Base-by-base conservation (phyloP, 116 monocot species). In the Zostera marina region DNA sequence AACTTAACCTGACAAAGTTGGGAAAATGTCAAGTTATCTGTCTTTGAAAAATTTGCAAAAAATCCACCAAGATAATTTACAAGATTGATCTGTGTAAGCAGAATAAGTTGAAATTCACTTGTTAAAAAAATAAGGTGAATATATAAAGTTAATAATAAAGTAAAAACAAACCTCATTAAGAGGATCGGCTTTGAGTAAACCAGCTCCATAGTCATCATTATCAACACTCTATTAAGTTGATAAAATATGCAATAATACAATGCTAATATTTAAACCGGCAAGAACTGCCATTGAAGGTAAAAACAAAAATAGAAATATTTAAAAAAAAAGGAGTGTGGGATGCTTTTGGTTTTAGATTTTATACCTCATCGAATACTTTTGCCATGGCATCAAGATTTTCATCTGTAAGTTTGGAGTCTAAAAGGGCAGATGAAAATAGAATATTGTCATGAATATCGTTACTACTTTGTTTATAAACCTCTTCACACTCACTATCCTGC, bases 401-500 rank as follows among this genome's bases (percentile, higher is more conserved):
- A 15, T 60, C 60, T 38, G 91, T 71, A 63, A 76, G 70, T 41
- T 59, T 71, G 68, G 40, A 21, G 67, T 74, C 68, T 56, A 79
- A 68, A 7, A 75, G 66, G 32, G 24, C 70, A n/a, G 82, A 69
- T 51, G 83, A 82, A 62, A 74, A 68, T 26, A 81, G 42, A 41
- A 77, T 49, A 69, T 81, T 74, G 22, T 72, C 63, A 1, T 54
- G 46, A 16, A 59, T 54, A 4, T 52, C 60, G 39, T 51, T 45
- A 42, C 48, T 68, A 40, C 47, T 61, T 24, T 72, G 66, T 23
- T 79, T 5, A 32, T 32, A 63, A 53, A 67, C 70, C 53, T 73
- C 98, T 72, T 83, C 90, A 83, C 81, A 87, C 54, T 92, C 83
- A 69, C 83, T 75, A 68, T 86, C 91, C 98, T 99, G 73, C 15